phyloP scores from a whole-genome alignment of 2,329 filamentous ascomycete species.

The Pseudogymnoascus sp. region DNA sequence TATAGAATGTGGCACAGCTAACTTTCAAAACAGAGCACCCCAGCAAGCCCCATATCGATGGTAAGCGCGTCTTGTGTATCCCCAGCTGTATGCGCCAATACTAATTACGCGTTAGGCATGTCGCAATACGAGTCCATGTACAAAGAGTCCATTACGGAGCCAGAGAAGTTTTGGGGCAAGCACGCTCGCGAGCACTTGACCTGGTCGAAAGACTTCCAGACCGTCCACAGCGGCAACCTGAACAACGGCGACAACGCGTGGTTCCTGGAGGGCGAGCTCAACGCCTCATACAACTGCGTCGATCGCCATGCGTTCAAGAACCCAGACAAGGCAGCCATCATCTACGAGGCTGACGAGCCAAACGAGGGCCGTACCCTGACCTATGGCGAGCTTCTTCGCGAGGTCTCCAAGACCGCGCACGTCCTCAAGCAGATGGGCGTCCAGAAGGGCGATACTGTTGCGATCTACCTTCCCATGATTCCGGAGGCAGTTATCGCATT shows the following conservation, averaged over 20 bases:
- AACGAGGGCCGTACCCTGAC: constrained; percentile 80
- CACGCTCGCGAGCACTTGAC: constrained; percentile 81
- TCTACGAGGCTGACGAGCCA: constrained; percentile 95
- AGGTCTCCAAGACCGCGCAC: constrained; percentile 82
- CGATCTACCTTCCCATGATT: constrained; percentile 98
- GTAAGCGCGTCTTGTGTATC: constrained; percentile 34
- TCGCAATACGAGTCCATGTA: constrained; percentile 61
- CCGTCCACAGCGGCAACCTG: constrained; percentile 71
- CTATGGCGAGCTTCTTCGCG: constrained; percentile 83
- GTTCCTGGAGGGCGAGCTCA: constrained; percentile 90
- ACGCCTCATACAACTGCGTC: constrained; percentile 95
- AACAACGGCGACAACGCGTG: constrained; percentile 77
- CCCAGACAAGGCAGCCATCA: constrained; percentile 88
- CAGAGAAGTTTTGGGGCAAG: constrained; percentile 81
- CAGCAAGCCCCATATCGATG: constrained; percentile 56
- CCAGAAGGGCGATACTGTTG: constrained; percentile 92
- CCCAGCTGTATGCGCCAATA: neutral
- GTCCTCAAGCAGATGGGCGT: constrained; percentile 93
- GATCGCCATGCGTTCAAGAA: constrained; percentile 95
- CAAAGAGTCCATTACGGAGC: constrained; percentile 81
- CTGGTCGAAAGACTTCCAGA: constrained; percentile 89
- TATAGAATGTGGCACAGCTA: neutral
- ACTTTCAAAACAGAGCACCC: constrained; percentile 47
- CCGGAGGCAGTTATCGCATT: constrained; percentile 89
- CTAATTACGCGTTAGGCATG: constrained; percentile 36